Evolutionary conservation across 495 filamentous ascomycete genomes (phyloP).

Genomic region (Gamarada debralockiae): DNA sequence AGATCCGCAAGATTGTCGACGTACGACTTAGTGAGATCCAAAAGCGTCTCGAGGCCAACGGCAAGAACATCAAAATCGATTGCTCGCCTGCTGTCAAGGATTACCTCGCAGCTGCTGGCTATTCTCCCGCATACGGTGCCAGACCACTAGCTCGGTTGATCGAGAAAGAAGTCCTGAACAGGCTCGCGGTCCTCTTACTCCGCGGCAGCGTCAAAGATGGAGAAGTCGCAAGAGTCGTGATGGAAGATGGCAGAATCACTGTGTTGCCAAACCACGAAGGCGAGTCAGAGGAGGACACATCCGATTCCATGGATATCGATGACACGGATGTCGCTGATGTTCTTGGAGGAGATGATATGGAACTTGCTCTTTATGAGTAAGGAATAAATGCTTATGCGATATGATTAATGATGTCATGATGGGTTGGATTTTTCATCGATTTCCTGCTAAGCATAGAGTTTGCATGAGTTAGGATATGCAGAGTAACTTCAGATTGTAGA

Average conservation of each 20-base stretch:
- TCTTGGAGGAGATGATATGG: slow-evolving; percentile 22
- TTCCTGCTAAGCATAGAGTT: no score
- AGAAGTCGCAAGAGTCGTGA: slow-evolving; percentile 72
- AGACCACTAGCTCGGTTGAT: slow-evolving; percentile 83
- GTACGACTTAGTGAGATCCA: slow-evolving; percentile 87
- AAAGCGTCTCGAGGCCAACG: slow-evolving; percentile 75
- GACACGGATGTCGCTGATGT: slow-evolving; percentile 37
- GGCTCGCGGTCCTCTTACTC: slow-evolving; percentile 83
- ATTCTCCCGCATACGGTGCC: slow-evolving; percentile 92
- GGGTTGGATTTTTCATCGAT: neutral
- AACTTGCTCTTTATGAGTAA: slow-evolving; percentile 25
- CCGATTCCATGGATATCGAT: slow-evolving; percentile 61
- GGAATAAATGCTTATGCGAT: neutral
- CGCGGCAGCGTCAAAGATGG: slow-evolving; percentile 81
- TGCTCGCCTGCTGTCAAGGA: slow-evolving; percentile 82
- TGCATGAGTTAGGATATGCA: neutral
- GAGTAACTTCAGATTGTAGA: neutral
- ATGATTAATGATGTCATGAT: slow-evolving; percentile 3
- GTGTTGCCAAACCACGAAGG: slow-evolving; percentile 79
- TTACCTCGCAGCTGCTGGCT: slow-evolving; percentile 82
- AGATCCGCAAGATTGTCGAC: slow-evolving; percentile 96
- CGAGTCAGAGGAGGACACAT: slow-evolving; percentile 24
- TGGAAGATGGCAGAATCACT: slow-evolving; percentile 65
- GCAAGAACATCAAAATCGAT: slow-evolving; percentile 72
- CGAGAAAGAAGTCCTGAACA: slow-evolving; percentile 94